These are phyloP conservation scores for Salvia sclarea DNA, from an alignment of 305 asterid species.

Conservation along the genomic window DNA sequence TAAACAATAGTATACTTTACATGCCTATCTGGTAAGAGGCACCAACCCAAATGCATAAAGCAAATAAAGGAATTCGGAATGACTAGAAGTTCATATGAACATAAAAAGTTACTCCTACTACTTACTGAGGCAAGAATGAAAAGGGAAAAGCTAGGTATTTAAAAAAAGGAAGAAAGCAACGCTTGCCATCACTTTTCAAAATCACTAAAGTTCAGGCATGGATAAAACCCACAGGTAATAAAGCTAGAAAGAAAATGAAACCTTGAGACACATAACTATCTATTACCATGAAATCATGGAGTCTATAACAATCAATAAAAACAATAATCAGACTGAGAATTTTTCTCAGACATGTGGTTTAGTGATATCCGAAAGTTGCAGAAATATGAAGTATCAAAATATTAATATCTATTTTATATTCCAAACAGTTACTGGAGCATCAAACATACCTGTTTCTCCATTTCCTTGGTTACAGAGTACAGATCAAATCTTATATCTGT, in stretches of 20 bases:
- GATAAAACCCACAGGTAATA: conserved; percentile 8
- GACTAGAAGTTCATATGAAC: not conserved
- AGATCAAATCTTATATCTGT: conserved; percentile 92
- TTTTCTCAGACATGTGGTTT: not conserved
- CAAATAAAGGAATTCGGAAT: conserved; percentile 1
- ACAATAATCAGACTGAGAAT: not conserved
- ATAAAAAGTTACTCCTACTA: conserved; percentile 1
- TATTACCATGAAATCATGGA: not conserved
- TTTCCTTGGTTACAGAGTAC: conserved; percentile 86
- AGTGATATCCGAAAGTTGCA: not conserved
- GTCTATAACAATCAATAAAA: not conserved
- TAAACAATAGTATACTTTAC: conserved; percentile 5
- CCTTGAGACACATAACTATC: not conserved
- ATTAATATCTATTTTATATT: not conserved
- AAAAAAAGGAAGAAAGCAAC: not conserved
- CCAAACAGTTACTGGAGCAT: conserved; percentile 15
- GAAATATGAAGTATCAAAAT: not conserved
- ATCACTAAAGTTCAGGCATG: conserved; percentile 1
- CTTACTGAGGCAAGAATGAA: not conserved
- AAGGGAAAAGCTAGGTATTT: conserved; percentile 2
- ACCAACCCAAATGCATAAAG: not conserved
- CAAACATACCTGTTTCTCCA: conserved; percentile 86
- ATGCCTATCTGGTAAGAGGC: conserved; percentile 9
- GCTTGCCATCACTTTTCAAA: conserved; percentile 1
- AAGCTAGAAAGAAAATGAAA: conserved; percentile 23